These are phyloP conservation scores for Zygosaccharomyces pseudobailii DNA, from an alignment of 1,139 yeast genomes.

Conservation along the genomic window DNA sequence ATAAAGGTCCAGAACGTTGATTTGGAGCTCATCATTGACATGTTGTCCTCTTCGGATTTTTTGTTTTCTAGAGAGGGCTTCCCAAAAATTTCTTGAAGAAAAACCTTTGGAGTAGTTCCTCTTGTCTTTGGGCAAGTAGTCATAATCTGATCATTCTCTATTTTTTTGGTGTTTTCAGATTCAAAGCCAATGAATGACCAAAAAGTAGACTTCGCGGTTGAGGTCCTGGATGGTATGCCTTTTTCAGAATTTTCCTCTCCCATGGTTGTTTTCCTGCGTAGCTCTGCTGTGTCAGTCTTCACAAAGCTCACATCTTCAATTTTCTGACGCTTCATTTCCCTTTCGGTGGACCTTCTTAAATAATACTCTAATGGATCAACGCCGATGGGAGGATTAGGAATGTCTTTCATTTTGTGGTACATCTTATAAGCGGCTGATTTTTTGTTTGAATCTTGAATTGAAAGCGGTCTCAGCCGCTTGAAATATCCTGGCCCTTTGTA, in stretches of 20 bases:
- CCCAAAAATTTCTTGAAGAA: background rate
- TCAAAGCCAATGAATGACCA: constrained; percentile 3
- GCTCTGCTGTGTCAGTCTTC: background rate
- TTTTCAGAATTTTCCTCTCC: background rate
- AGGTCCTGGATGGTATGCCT: background rate
- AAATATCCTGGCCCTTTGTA: constrained; percentile 8
- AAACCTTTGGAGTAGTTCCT: background rate
- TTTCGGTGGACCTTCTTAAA: background rate
- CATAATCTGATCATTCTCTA: background rate
- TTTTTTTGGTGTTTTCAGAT: background rate
- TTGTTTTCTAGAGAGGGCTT: background rate
- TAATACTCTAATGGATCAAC: constrained; percentile 1
- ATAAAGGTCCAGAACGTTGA: background rate
- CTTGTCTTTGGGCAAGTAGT: background rate
- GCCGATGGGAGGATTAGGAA: constrained; percentile 10
- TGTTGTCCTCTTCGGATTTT: background rate
- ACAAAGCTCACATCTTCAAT: background rate
- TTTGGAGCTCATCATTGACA: background rate
- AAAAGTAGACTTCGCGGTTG: constrained; percentile 2
- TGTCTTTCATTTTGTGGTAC: constrained; percentile 9
- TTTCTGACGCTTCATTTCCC: background rate
- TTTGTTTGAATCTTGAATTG: constrained; percentile 5
- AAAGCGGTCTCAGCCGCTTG: constrained; percentile 8
- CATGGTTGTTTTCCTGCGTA: background rate
- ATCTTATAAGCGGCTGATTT: constrained; percentile 9